Percentiles rank a stretch among this genome's conserved stretches.
Evolutionary conservation across 2,329 filamentous ascomycete genomes (phyloP).

Genomic region (Paraconiothyrium brasiliense): DNA sequence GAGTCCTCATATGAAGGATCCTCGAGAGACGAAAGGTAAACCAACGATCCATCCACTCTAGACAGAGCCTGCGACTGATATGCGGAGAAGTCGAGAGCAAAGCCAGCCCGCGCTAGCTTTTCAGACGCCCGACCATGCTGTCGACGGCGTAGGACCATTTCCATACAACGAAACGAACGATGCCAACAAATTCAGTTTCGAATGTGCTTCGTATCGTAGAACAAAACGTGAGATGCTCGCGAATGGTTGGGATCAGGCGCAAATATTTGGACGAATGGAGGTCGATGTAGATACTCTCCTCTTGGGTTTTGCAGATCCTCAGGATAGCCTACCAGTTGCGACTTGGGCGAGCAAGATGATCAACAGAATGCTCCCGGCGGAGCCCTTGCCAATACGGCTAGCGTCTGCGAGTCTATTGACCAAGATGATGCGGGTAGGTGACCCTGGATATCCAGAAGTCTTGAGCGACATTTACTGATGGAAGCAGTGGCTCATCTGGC

Average conservation of each 20-base stretch:
- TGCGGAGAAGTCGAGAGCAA: constrained; percentile 39
- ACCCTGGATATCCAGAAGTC: neutral
- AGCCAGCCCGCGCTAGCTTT: constrained; percentile 42
- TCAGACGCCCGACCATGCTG: constrained; percentile 27
- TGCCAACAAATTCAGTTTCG: constrained; percentile 44
- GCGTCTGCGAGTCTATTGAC: constrained; percentile 46
- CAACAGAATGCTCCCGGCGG: constrained; percentile 40
- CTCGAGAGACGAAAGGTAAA: constrained; percentile 45
- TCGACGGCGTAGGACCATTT: constrained; percentile 33
- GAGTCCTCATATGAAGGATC: constrained; percentile 46
- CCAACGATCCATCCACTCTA: constrained; percentile 1
- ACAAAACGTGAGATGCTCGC: constrained; percentile 44
- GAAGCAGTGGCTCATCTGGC: constrained; percentile 47
- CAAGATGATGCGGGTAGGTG: constrained; percentile 48
- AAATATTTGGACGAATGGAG: constrained; percentile 46
- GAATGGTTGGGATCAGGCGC: constrained; percentile 43
- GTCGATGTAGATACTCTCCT: constrained; percentile 48
- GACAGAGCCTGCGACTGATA: constrained; percentile 27
- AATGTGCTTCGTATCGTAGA: constrained; percentile 44
- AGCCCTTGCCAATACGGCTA: constrained; percentile 39
- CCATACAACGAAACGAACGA: constrained; percentile 32
- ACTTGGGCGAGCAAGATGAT: constrained; percentile 45
- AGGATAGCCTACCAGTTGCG: constrained; percentile 44
- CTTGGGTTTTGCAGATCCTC: constrained; percentile 44
- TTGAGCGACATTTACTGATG: neutral